A percentile compares a stretch with the other conserved stretches of the same genome.
These are phyloP conservation scores for Wickerhamiella alocasiicola DNA, from an alignment of 805 yeast species.

Conservation along the genomic window DNA sequence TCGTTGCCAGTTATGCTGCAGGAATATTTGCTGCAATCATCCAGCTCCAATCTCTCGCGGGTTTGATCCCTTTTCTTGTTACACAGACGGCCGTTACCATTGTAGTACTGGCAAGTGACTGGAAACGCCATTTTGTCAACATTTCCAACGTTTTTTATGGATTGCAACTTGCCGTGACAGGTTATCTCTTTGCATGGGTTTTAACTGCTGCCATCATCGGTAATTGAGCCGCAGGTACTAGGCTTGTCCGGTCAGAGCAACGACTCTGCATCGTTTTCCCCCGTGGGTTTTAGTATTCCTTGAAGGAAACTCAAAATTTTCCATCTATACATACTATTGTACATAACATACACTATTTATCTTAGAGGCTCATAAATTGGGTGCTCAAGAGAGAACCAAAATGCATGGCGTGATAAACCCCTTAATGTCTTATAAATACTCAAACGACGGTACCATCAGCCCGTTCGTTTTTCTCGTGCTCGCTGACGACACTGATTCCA, in stretches of 20 bases:
- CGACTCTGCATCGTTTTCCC: too few species aligned
- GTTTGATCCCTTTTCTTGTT: slow-evolving; percentile 35
- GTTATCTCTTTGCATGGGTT: slow-evolving; percentile 18
- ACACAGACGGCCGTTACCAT: slow-evolving; percentile 23
- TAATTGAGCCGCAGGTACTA: too few species aligned
- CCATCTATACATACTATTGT: too few species aligned
- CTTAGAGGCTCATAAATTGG: too few species aligned
- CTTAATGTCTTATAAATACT: too few species aligned
- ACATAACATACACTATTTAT: too few species aligned
- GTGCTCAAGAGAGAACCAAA: too few species aligned
- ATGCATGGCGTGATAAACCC: too few species aligned
- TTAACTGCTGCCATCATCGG: slow-evolving; percentile 17
- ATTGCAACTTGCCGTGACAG: not conserved
- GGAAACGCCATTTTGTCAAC: not conserved
- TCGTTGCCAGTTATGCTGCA: slow-evolving; percentile 36
- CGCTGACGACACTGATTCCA: not conserved
- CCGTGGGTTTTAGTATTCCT: too few species aligned
- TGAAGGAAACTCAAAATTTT: too few species aligned
- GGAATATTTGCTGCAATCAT: slow-evolving; percentile 48
- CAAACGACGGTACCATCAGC: too few species aligned
- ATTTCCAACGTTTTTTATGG: not conserved
- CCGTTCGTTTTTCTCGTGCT: slow-evolving; percentile 4
- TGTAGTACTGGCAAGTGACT: not conserved
- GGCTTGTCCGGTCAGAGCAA: too few species aligned
- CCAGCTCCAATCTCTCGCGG: slow-evolving; percentile 37